phyloP scores from a whole-genome alignment of 768 basidiomycete genomes.

The Hericium coralloides region DNA sequence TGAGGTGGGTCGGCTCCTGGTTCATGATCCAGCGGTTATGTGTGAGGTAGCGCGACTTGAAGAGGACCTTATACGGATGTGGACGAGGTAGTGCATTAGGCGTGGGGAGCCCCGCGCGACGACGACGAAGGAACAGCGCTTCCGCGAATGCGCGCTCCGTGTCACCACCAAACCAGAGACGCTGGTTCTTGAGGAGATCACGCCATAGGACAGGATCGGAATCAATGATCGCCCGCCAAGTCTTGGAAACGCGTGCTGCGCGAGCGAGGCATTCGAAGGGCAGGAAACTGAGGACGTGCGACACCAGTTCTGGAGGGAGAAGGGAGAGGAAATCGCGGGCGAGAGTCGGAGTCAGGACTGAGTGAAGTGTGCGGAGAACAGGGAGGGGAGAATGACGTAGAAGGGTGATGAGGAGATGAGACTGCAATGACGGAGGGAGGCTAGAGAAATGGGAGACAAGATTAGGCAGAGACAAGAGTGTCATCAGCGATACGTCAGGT shows the following conservation, averaged over 20 bases:
- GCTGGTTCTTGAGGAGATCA: conserved; percentile 72
- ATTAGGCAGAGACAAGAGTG: conserved; percentile 78
- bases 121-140: conserved; percentile 55
- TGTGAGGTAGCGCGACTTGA: conserved; percentile 82
- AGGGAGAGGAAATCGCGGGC: conserved; percentile 92
- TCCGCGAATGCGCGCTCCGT: conserved; percentile 76
- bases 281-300: conserved; percentile 79
- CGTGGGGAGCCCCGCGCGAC: conserved; percentile 28
- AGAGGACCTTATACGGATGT: conserved; percentile 87
- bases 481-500: conserved; percentile 73
- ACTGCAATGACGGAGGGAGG: conserved; percentile 78
- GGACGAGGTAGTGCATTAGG: conserved; percentile 55
- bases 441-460: conserved; percentile 73
- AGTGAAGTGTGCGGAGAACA: conserved; percentile 83
- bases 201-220: conserved; percentile 87
- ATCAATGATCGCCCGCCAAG: conserved; percentile 91
- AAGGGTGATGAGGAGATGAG: conserved; percentile 88
- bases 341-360: conserved; percentile 81
- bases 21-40: conserved; percentile 74
- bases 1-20: conserved; percentile 62
- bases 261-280: conserved; percentile 77
- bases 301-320: conserved; percentile 87
- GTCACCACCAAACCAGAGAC: conserved; percentile 84
- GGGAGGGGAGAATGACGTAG: conserved; percentile 87
- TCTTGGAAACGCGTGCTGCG: conserved; percentile 79